Evolutionary conservation across 352 stramenopile species (phyloP).

Genomic region (Globisporangium parvum): DNA sequence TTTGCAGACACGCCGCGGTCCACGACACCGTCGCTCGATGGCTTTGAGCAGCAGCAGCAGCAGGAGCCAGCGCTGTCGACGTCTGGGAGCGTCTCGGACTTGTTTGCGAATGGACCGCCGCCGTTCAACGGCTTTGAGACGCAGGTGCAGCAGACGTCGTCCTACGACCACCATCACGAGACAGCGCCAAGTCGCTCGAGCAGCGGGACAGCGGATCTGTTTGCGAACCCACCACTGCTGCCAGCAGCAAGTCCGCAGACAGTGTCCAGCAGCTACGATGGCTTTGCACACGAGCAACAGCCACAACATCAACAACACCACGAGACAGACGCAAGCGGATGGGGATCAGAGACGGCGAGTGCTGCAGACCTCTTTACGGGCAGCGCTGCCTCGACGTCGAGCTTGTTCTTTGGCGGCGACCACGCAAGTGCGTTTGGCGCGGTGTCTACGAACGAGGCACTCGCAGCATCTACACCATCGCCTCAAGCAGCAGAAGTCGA

Average conservation of each 20-base stretch:
- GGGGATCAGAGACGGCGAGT: neutral
- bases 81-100: slow-evolving; percentile 4
- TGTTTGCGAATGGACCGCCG: slow-evolving; percentile 6
- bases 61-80: slow-evolving; percentile 6
- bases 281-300: slow-evolving; percentile 1
- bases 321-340: neutral
- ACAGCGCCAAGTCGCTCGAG: neutral
- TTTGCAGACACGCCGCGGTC: slow-evolving; percentile 6
- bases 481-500: neutral
- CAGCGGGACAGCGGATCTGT: slow-evolving; percentile 6
- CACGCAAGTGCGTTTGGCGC: too few relatives aligned
- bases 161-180: neutral
- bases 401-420: slow-evolving; percentile 3
- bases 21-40: slow-evolving; percentile 5
- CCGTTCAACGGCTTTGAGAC: slow-evolving; percentile 9
- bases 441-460: too few relatives aligned
- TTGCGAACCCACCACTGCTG: slow-evolving; percentile 2
- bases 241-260: neutral
- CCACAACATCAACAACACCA: neutral
- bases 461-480: neutral
- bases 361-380: slow-evolving; percentile 6
- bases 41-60: slow-evolving; percentile 9
- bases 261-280: slow-evolving; percentile 4
- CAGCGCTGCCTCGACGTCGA: neutral
- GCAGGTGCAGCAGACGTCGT: neutral